A percentile compares a stretch with the other conserved stretches of the same genome.
phyloP scores from a whole-genome alignment of 805 yeast species.

The Kazachstania bromeliacearum region DNA sequence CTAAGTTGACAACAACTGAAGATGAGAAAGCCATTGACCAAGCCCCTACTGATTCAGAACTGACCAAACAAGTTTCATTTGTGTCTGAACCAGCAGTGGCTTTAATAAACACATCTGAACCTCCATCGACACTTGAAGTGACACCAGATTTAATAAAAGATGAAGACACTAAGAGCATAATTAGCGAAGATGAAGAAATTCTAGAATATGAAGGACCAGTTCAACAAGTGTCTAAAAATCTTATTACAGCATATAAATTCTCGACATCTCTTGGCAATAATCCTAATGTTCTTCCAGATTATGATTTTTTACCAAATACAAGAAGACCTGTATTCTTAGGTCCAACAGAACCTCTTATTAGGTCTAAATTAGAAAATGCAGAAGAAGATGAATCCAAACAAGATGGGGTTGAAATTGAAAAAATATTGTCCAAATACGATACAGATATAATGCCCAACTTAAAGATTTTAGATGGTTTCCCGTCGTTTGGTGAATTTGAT shows the following conservation, averaged over 20 bases:
- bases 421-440: neutral
- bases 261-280: neutral
- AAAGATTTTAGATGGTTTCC: slow-evolving; percentile 28
- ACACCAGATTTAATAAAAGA: slow-evolving; percentile 6
- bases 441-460: slow-evolving; percentile 35
- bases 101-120: slow-evolving; percentile 10
- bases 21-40: neutral
- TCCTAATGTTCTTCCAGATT: neutral
- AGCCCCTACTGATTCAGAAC: neutral
- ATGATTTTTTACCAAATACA: slow-evolving; percentile 3
- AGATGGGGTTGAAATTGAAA: neutral
- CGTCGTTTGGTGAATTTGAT: slow-evolving; percentile 54
- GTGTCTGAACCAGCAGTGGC: slow-evolving; percentile 11
- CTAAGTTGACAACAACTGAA: neutral
- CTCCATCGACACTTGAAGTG: slow-evolving; percentile 7
- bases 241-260: slow-evolving; percentile 29
- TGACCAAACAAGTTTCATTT: slow-evolving; percentile 18
- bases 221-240: slow-evolving; percentile 49
- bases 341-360: neutral
- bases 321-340: neutral
- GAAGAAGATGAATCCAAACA: neutral
- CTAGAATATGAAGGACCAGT: slow-evolving; percentile 54
- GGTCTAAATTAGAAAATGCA: neutral
- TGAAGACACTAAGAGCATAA: slow-evolving; percentile 4
- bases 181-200: slow-evolving; percentile 10